A percentile compares a stretch with the other conserved stretches of the same genome.
Evolutionary conservation across 129 eudicot species (phyloP).

Genomic region (Tanacetum coccineum): DNA sequence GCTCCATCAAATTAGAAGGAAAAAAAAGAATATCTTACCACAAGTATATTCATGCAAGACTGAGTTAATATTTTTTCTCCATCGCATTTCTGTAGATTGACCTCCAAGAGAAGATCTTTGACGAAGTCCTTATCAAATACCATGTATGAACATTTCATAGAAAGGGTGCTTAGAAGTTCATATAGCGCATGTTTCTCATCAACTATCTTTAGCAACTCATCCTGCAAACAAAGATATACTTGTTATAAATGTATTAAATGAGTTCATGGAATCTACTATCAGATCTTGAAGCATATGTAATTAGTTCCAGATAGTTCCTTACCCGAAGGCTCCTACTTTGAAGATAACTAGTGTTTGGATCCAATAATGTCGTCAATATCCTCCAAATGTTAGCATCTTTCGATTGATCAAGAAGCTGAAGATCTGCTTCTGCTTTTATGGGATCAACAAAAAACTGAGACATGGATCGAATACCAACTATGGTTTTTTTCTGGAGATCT

Average conservation of each 20-base stretch:
- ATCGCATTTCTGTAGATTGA: constrained; percentile 46
- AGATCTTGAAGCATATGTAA: neutral
- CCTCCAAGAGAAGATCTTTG: constrained; percentile 73
- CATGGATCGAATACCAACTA: constrained; percentile 54
- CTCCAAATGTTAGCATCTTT: constrained; percentile 88
- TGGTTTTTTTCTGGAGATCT: constrained; percentile 62
- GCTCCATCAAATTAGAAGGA: neutral
- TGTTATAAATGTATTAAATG: constrained; percentile 3
- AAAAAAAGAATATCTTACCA: constrained; percentile 44
- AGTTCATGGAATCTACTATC: neutral
- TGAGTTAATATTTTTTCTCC: constrained; percentile 45
- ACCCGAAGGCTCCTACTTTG: constrained; percentile 65
- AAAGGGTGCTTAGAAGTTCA: constrained; percentile 67
- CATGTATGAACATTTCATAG: constrained; percentile 78
- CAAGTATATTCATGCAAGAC: constrained; percentile 82
- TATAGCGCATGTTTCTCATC: constrained; percentile 70
- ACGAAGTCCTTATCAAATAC: constrained; percentile 86
- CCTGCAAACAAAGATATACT: constrained; percentile 39
- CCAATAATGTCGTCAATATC: constrained; percentile 57
- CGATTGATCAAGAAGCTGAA: constrained; percentile 73
- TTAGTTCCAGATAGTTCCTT: constrained; percentile 23
- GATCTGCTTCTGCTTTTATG: constrained; percentile 67
- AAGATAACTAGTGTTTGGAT: constrained; percentile 58
- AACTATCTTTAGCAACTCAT: constrained; percentile 62
- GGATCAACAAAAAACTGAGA: constrained; percentile 79